Evolutionary conservation across 2,329 filamentous ascomycete species (phyloP).

Genomic region (Shiraia bambusicola): DNA sequence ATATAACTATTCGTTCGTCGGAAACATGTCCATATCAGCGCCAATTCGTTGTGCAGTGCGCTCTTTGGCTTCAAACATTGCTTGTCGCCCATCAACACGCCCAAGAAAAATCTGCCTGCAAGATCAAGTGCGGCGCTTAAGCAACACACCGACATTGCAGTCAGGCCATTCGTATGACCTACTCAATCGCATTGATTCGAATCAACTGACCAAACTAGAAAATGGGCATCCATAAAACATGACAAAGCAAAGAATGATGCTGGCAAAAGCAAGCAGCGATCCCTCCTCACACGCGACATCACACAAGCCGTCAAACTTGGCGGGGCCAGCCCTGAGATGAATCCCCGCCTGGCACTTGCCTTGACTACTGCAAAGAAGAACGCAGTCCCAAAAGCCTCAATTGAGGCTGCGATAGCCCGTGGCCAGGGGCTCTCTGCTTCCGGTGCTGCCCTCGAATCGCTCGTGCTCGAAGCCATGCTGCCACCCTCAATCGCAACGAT

Average conservation of each 20-base stretch:
- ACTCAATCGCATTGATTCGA: not conserved
- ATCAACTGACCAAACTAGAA: constrained; percentile 51
- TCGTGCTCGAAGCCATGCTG: constrained; percentile 79
- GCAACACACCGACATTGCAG: constrained; percentile 26
- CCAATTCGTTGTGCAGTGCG: constrained; percentile 22
- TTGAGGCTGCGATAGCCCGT: constrained; percentile 82
- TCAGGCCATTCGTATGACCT: constrained; percentile 42
- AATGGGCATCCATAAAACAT: constrained; percentile 96
- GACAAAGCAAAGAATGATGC: constrained; percentile 86
- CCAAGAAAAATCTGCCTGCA: constrained; percentile 10
- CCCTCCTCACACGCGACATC: constrained; percentile 69
- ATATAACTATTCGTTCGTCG: not conserved
- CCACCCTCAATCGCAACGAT: constrained; percentile 74
- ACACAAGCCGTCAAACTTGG: constrained; percentile 73
- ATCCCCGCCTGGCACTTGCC: constrained; percentile 72
- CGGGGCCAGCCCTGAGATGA: constrained; percentile 71
- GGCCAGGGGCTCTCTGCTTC: constrained; percentile 80
- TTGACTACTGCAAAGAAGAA: constrained; percentile 80
- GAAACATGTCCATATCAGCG: constrained; percentile 21
- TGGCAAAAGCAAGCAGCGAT: constrained; percentile 72
- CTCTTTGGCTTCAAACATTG: constrained; percentile 12
- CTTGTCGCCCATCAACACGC: constrained; percentile 17
- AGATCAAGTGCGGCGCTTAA: constrained; percentile 30
- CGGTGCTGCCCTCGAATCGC: constrained; percentile 72
- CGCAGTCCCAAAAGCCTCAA: constrained; percentile 78